Evolutionary conservation across 2,329 filamentous ascomycete species (phyloP).

Genomic region (Didymella glomerata): DNA sequence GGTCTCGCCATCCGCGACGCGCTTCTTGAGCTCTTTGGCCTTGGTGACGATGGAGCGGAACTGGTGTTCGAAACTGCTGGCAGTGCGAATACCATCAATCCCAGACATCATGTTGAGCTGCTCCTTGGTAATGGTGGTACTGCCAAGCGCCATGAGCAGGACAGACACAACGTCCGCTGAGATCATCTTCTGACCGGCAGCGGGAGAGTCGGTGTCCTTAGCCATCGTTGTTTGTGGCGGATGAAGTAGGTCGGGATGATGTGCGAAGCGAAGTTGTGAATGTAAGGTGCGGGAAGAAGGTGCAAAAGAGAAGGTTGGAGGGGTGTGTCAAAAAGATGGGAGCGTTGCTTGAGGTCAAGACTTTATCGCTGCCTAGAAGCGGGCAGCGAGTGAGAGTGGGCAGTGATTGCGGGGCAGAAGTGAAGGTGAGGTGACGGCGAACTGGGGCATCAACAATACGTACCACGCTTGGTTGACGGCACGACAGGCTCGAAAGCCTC

Average conservation of each 20-base stretch:
- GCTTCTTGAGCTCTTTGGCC: slow-evolving; percentile 42
- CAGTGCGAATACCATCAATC: slow-evolving; percentile 37
- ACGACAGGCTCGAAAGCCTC: slow-evolving; percentile 31
- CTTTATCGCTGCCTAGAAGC: slow-evolving; percentile 9
- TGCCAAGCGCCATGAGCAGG: slow-evolving; percentile 37
- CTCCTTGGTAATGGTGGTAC: slow-evolving; percentile 25
- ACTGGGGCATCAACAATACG: slow-evolving; percentile 6
- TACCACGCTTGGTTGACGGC: slow-evolving; percentile 32
- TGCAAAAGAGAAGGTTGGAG: background rate
- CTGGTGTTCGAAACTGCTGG: slow-evolving; percentile 37
- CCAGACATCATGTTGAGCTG: slow-evolving; percentile 44
- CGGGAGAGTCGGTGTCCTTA: slow-evolving; percentile 19
- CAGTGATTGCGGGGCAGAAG: background rate
- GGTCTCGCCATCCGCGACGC: slow-evolving; percentile 33
- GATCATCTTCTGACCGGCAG: slow-evolving; percentile 28
- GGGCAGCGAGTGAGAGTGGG: slow-evolving; percentile 7
- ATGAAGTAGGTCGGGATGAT: background rate
- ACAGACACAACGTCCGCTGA: slow-evolving; percentile 36
- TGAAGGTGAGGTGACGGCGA: slow-evolving; percentile 10
- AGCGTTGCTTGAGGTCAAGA: background rate
- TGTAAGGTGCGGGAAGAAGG: background rate
- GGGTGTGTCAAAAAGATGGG: background rate
- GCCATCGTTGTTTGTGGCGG: slow-evolving; percentile 24
- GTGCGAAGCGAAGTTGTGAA: background rate
- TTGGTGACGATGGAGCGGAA: slow-evolving; percentile 36